phyloP scores from a whole-genome alignment of 2,329 filamentous ascomycete species.

The Lithohypha guttulata region DNA sequence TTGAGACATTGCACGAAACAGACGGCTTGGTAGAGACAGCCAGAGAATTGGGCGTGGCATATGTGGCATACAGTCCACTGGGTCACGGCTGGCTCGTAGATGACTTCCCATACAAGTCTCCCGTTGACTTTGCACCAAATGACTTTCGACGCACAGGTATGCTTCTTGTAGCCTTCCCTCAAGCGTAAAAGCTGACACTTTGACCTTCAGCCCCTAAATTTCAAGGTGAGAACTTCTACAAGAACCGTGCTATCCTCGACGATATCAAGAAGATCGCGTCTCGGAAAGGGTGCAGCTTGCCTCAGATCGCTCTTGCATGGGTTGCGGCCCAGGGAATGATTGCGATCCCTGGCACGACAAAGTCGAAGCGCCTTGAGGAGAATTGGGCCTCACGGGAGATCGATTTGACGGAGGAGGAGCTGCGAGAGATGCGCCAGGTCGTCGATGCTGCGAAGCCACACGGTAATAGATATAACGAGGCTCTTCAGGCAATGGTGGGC shows the following conservation, averaged over 20 bases:
- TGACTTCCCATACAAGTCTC: slow-evolving; percentile 33
- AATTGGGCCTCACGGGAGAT: slow-evolving; percentile 32
- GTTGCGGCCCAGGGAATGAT: slow-evolving; percentile 34
- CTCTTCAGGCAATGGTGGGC: neutral
- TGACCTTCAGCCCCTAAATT: slow-evolving; percentile 22
- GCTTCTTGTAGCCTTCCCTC: slow-evolving; percentile 11
- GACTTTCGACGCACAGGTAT: slow-evolving; percentile 33
- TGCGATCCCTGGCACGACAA: slow-evolving; percentile 39
- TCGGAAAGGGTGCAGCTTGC: slow-evolving; percentile 26
- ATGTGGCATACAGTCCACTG: slow-evolving; percentile 38
- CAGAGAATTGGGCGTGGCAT: slow-evolving; percentile 33
- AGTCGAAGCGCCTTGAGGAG: slow-evolving; percentile 29
- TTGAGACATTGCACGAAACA: slow-evolving; percentile 34
- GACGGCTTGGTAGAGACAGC: slow-evolving; percentile 32
- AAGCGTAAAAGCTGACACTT: neutral
- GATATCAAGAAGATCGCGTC: slow-evolving; percentile 33
- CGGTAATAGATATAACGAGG: slow-evolving; percentile 27
- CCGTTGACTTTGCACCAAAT: slow-evolving; percentile 36
- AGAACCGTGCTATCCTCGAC: slow-evolving; percentile 33
- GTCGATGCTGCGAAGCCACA: slow-evolving; percentile 30
- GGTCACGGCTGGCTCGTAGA: slow-evolving; percentile 41
- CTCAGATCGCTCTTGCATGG: slow-evolving; percentile 33
- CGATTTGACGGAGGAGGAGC: slow-evolving; percentile 30
- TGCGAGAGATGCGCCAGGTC: slow-evolving; percentile 30
- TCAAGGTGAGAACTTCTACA: slow-evolving; percentile 38